phyloP scores from a whole-genome alignment of 2,329 filamentous ascomycete genomes.

The Pyrenochaeta sp. region DNA sequence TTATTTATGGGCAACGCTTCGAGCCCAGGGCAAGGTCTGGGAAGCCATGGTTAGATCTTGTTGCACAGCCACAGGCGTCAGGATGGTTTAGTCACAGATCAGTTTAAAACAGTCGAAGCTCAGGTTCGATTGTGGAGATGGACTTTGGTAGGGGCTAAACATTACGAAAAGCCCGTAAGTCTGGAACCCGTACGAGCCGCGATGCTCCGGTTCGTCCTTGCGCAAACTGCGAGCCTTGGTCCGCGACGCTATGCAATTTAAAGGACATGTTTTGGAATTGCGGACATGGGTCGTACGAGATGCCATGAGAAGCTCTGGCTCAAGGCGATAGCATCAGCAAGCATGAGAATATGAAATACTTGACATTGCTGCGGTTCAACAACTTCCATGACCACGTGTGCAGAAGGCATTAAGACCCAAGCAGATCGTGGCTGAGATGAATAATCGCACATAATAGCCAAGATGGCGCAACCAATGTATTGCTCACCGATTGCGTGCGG shows the following conservation, averaged over 20 bases:
- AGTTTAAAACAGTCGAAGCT: too few relatives aligned
- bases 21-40: too few relatives aligned
- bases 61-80: too few relatives aligned
- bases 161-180: slow-evolving; percentile 23
- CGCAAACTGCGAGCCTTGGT: slow-evolving; percentile 26
- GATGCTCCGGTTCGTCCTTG: slow-evolving; percentile 9
- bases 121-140: too few relatives aligned
- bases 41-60: too few relatives aligned
- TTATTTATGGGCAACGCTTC: too few relatives aligned
- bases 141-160: neutral
- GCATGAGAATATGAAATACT: neutral
- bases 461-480: neutral
- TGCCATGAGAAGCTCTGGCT: neutral
- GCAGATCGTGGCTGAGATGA: slow-evolving; percentile 4
- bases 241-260: slow-evolving; percentile 14
- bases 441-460: slow-evolving; percentile 5
- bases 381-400: neutral
- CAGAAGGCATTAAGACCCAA: neutral
- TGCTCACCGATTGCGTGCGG: neutral
- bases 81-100: too few relatives aligned
- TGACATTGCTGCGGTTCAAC: neutral
- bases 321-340: neutral
- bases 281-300: slow-evolving; percentile 4
- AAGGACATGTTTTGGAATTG: slow-evolving; percentile 3
- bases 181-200: slow-evolving; percentile 16